These are phyloP conservation scores for Fraxinus nigra DNA, from an alignment of 305 asterid species.

Conservation along the genomic window DNA sequence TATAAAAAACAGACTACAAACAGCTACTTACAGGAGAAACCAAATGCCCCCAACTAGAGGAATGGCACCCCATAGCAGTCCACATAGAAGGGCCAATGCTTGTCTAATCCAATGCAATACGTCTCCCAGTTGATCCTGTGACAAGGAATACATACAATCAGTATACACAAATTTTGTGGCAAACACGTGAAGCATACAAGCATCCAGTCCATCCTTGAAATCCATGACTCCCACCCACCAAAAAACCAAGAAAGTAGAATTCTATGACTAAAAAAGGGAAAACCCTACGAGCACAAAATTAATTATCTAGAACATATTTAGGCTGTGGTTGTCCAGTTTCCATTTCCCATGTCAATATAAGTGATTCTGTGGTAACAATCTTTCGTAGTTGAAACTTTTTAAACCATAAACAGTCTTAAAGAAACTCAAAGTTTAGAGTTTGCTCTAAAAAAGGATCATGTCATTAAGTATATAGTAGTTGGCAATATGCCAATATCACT, in stretches of 20 bases:
- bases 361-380: background rate
- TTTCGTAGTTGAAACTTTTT: constrained; percentile 3
- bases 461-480: background rate
- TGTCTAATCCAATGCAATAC: constrained; percentile 93
- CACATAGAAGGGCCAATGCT: constrained; percentile 70
- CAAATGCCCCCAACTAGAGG: constrained; percentile 91
- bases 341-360: background rate
- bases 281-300: background rate
- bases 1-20: background rate
- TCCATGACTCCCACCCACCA: background rate
- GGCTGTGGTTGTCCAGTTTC: background rate
- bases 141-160: constrained; percentile 25
- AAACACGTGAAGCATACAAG: constrained; percentile 12
- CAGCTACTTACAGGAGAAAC: constrained; percentile 72
- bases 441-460: background rate
- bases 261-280: background rate
- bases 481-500: background rate
- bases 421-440: background rate
- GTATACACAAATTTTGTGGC: constrained; percentile 8
- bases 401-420: background rate
- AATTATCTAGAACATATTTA: background rate
- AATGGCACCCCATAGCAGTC: constrained; percentile 85
- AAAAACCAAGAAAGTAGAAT: background rate
- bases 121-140: constrained; percentile 93
- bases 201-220: background rate